Evolutionary conservation across 768 basidiomycete genomes (phyloP), one percentile per base, ranked within the genome.

Genomic region (Pleurotus salmoneostramineus): DNA sequence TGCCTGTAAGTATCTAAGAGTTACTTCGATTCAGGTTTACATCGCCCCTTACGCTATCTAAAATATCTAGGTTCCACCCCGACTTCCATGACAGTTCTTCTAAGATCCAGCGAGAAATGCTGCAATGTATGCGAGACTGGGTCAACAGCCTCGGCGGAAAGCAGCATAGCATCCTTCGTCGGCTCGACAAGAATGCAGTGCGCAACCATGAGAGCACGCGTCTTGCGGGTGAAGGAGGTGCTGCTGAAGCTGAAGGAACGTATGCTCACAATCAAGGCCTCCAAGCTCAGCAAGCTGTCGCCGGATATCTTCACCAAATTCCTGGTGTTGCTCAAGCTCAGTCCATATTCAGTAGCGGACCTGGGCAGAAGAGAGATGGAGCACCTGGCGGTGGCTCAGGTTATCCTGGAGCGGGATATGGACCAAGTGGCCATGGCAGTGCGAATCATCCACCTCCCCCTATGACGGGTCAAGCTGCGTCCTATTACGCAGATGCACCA

Each of bases 141-240:
- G 74, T 84, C 40, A 66, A 79, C 49, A 72, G 71, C 6, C 78
- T 86, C 10, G 80, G 83, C 3, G 51, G 70, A 11, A 74, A 75
- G 57, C 77, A 83, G 60, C 66, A 74, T 32, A 76, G 78, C 27
- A 71, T 82, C 37, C 64, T 93, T 40, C 68, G 73, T 32, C 83
- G 87, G 21, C 79, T 92, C 31, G 72, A 73, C 15, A 90, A 88
- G 67, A 75, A 87, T 8, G 69, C 84, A 0, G 89, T 93, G 0
- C 81, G 85, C 4, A 83, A 82, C 61, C 89, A 92, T 71, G 72
- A 87, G 67, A 92, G 92, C 67, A 77, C 85, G 34, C 83, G 91
- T 0, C 64, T 76, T 5, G 74, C 74, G 0, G 83, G 83, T 3
- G 79, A 85, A 61, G 81, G 83, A 32, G 80, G 82, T 3, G 57